Conservation (phyloP, 805 yeast genomes). For the Ogataea zsoltii region DNA sequence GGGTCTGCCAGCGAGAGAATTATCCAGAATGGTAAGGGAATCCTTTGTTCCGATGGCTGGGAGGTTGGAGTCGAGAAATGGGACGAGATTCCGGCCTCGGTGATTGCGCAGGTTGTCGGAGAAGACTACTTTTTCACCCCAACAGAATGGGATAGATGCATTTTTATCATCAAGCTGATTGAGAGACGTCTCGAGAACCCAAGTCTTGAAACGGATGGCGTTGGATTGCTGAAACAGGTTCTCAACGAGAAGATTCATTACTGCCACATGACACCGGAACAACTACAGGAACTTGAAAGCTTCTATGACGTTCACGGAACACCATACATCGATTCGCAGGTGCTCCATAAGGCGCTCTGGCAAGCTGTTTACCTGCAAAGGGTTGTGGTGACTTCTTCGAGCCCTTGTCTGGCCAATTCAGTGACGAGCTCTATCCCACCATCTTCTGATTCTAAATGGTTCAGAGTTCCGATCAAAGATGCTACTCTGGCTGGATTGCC, state of each 20-base stretch:
- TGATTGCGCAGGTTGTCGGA: slow-evolving; percentile 46
- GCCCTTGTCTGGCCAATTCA: slow-evolving; percentile 32
- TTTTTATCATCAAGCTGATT: slow-evolving; percentile 44
- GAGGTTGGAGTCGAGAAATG: slow-evolving; percentile 45
- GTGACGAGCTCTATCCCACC: slow-evolving; percentile 32
- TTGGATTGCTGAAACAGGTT: slow-evolving; percentile 31
- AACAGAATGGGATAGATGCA: slow-evolving; percentile 55
- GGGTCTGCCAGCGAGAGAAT: slow-evolving; percentile 48
- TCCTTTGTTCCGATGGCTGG: slow-evolving; percentile 51
- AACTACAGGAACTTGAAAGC: slow-evolving; percentile 45
- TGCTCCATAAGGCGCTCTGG: slow-evolving; percentile 52
- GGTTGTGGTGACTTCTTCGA: slow-evolving; percentile 35
- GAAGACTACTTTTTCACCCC: slow-evolving; percentile 55
- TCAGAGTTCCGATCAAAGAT: slow-evolving; percentile 45
- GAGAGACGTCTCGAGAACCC: slow-evolving; percentile 35
- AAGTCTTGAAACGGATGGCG: slow-evolving; percentile 20
- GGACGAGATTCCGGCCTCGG: slow-evolving; percentile 46
- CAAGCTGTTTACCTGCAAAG: slow-evolving; percentile 44
- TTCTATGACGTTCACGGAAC: slow-evolving; percentile 37
- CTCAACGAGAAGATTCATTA: slow-evolving; percentile 45
- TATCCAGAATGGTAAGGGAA: slow-evolving; percentile 46
- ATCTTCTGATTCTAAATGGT: slow-evolving; percentile 36
- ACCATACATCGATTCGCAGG: slow-evolving; percentile 39
- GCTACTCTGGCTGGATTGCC: slow-evolving; percentile 50
- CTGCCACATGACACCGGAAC: slow-evolving; percentile 51